phyloP scores from a whole-genome alignment of 2,329 filamentous ascomycete genomes.

The Chalara sp. region DNA sequence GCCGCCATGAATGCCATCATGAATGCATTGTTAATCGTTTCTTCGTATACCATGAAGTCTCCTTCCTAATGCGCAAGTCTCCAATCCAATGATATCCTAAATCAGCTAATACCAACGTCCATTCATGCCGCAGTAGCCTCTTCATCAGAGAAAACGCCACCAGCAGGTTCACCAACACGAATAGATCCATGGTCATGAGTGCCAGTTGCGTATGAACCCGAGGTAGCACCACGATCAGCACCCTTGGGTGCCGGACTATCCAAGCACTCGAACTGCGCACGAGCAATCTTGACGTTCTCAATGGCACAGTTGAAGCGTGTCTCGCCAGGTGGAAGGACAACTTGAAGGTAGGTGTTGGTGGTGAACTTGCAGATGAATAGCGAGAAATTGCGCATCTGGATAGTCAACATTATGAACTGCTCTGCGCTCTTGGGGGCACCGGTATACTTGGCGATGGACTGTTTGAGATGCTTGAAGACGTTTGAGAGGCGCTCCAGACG shows the following conservation, averaged over 20 bases:
- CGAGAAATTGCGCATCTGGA: constrained; percentile 77
- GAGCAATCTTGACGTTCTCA: constrained; percentile 81
- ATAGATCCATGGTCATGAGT: too few species aligned
- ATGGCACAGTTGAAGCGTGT: constrained; percentile 85
- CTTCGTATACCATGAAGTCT: too few species aligned
- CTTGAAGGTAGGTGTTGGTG: constrained; percentile 94
- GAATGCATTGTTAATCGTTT: too few species aligned
- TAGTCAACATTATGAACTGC: constrained; percentile 74
- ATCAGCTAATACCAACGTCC: neutral
- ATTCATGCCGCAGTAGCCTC: neutral
- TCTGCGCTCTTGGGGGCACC: constrained; percentile 75
- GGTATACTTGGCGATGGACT: constrained; percentile 68
- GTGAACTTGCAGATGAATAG: constrained; percentile 95
- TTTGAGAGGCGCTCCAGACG: constrained; percentile 93
- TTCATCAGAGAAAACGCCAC: neutral
- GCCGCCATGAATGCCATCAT: neutral
- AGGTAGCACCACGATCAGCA: constrained; percentile 21
- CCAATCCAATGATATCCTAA: neutral
- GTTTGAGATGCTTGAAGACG: constrained; percentile 98
- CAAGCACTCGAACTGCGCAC: constrained; percentile 69
- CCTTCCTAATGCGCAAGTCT: too few species aligned
- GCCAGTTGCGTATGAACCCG: neutral
- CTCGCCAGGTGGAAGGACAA: constrained; percentile 85
- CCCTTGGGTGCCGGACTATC: constrained; percentile 41
- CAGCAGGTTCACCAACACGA: too few species aligned